These are phyloP conservation scores for Penicillium mononematosum DNA, from an alignment of 495 filamentous ascomycete species.

Conservation along the genomic window DNA sequence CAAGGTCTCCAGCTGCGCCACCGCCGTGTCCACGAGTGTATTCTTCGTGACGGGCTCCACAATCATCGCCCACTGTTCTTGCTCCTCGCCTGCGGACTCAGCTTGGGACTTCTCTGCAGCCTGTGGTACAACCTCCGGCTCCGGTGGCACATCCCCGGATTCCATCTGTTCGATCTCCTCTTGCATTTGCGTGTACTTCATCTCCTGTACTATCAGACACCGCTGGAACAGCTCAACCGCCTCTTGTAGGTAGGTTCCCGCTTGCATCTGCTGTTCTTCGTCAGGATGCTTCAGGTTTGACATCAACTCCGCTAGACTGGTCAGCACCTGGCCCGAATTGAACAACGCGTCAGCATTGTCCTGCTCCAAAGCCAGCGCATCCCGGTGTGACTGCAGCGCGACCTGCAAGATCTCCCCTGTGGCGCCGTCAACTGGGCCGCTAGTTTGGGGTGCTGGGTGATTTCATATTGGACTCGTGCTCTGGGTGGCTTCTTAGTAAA, in stretches of 20 bases:
- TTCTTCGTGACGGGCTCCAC: slow-evolving; percentile 60
- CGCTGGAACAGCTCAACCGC: slow-evolving; percentile 61
- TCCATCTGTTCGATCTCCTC: slow-evolving; percentile 45
- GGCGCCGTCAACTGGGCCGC: slow-evolving; percentile 52
- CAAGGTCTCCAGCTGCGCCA: slow-evolving; percentile 60
- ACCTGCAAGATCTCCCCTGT: slow-evolving; percentile 50
- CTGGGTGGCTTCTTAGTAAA: slow-evolving; percentile 28
- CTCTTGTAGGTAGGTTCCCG: slow-evolving; percentile 55
- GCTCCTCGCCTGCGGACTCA: slow-evolving; percentile 33
- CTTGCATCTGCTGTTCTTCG: slow-evolving; percentile 42
- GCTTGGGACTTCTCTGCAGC: slow-evolving; percentile 14
- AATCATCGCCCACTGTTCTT: slow-evolving; percentile 61
- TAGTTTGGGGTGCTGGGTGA: slow-evolving; percentile 60
- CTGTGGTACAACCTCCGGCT: slow-evolving; percentile 17
- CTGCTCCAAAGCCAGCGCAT: slow-evolving; percentile 56
- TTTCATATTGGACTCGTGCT: slow-evolving; percentile 63
- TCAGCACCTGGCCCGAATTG: slow-evolving; percentile 68
- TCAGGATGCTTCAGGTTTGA: slow-evolving; percentile 45
- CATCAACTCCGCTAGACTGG: slow-evolving; percentile 59
- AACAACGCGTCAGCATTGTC: slow-evolving; percentile 65
- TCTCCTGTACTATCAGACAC: slow-evolving; percentile 59
- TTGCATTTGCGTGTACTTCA: slow-evolving; percentile 53
- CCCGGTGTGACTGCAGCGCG: slow-evolving; percentile 60
- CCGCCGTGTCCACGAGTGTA: slow-evolving; percentile 61
- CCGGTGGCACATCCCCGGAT: slow-evolving; percentile 30